Evolutionary conservation across 176 grass and related monocot species (phyloP).

Genomic region (Alopecurus myosuroides): DNA sequence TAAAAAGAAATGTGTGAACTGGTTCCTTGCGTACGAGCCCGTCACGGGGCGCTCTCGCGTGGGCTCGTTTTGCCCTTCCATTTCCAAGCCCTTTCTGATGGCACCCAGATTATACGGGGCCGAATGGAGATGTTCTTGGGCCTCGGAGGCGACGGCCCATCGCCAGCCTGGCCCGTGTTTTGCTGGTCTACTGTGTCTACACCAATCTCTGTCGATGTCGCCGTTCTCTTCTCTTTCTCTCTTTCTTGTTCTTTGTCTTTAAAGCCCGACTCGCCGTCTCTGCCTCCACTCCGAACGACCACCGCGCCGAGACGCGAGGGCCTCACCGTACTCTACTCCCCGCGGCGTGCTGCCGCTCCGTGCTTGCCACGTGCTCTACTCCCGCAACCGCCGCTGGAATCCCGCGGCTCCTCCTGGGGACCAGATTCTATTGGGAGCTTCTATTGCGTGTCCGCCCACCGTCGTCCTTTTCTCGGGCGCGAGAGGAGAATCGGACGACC

Average conservation of each 20-base stretch:
- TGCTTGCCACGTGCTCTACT: not conserved
- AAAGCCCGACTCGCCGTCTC: constrained; percentile 8
- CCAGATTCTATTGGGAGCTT: no score
- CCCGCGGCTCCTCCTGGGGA: not conserved
- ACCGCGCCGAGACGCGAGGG: not conserved
- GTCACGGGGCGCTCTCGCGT: no score
- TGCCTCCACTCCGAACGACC: not conserved
- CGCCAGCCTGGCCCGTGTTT: not conserved
- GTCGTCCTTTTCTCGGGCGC: not conserved
- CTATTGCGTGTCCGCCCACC: not conserved
- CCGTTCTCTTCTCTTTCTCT: not conserved
- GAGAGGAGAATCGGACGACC: constrained; percentile 5
- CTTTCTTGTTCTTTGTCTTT: not conserved
- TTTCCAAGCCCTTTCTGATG: no score
- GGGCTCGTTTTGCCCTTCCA: no score
- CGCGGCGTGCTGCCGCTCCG: not conserved
- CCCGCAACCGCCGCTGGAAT: not conserved
- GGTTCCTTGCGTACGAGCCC: no score
- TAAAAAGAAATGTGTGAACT: no score
- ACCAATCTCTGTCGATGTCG: constrained; percentile 14
- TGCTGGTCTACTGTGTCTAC: not conserved
- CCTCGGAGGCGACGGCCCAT: not conserved
- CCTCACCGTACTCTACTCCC: not conserved
- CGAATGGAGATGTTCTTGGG: no score
- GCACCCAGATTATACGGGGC: no score